Base-by-base conservation (phyloP, 345 rosid species). In the Aquilaria malaccensis region DNA sequence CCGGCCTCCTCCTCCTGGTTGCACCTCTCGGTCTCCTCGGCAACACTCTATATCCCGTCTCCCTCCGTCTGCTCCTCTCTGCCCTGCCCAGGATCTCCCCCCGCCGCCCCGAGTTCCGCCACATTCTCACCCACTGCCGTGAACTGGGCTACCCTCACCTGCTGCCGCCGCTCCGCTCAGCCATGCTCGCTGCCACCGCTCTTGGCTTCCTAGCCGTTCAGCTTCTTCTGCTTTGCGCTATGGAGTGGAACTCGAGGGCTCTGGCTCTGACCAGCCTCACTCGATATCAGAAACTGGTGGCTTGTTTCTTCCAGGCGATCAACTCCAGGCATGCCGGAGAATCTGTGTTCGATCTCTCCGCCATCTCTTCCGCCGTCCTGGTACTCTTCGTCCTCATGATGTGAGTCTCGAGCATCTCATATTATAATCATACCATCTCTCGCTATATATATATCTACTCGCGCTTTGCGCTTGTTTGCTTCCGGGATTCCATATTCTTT, bases 261-360 rank as follows among this genome's bases (percentile, higher is more conserved):
- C 53, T 85, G 3, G 76, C 71, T 30, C 53, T 85, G 29, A 13
- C 2, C 7, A 86, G 80, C 12, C 65, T 86, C 62, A 76, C 31
- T 30, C 14, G 58, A 2, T 73, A 63, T 11, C 67, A 89, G 78
- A 89, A 76, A 62, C 6, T 77, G 0, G 73, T 84, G 2, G 89
- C 79, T 0, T 53, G 67, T 0, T 46, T 84, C 13, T 89, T 89
- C 60, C 62, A 76, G 67, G 63, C 72, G 15, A 73, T 74, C 2
- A 86, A 84, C 63, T 49, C 91, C 0, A 81, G 97, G 56, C 85
- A 89, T 3, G 6, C 78, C 0, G 95, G 97, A 0, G 95, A 89
- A 70, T 64, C 82, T 2, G 50, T 80, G 13, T 72, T 85, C 0
- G 91, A 89, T 45, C 65, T 89, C 54, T 78, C 89, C 45, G 57